Base-by-base conservation (phyloP, 768 basidiomycete genomes). In the Mycena chlorophos region DNA sequence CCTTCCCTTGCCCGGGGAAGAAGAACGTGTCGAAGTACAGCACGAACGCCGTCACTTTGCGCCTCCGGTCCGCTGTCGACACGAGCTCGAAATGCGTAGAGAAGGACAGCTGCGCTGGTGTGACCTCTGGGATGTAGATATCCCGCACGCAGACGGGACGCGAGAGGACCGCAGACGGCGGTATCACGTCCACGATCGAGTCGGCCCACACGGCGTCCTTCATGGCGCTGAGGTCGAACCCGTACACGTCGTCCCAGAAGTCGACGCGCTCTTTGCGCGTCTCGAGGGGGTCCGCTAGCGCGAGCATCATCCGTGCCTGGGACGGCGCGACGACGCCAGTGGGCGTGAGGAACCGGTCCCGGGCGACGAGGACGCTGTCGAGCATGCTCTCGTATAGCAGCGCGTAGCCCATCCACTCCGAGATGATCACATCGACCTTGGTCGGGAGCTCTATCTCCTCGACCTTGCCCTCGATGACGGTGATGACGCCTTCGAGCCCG, bases 321-420 rank as follows among this genome's bases (percentile, higher is more conserved):
- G 88, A 92, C 0, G 96, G 95, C 1, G 89, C 93, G 87, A 98
- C 88, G 23, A 97, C 73, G 1, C 95, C 94, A 4, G 71, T 81
- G 0, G 86, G 82, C 46, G 76, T 75, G 28, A 98, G 77, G 73
- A 93, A 98, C 20, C 88, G 81, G 69, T 98, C 94, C 17, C 96
- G 81, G 0, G 96, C 96, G 57, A 76, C 73, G 19, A 99, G 75
- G 17, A 99, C 96, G 2, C 94, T 96, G 70, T 98, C 96, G 29
- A 98, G 82, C 96, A 99, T 98, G 39, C 89, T 91, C 71, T 99
- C 96, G 70, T 98, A 98, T 20, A 98, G 80, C 22, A 93, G 75
- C 1, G 87, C 88, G 65, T 92, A 93, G 16, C 87, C 94, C 96
- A 98, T 98, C 96, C 96, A 98, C 71, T 99, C 96, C 3, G 93